Evolutionary conservation across 1,139 yeast genomes (phyloP).

Genomic region (Geotrichum australiense): DNA sequence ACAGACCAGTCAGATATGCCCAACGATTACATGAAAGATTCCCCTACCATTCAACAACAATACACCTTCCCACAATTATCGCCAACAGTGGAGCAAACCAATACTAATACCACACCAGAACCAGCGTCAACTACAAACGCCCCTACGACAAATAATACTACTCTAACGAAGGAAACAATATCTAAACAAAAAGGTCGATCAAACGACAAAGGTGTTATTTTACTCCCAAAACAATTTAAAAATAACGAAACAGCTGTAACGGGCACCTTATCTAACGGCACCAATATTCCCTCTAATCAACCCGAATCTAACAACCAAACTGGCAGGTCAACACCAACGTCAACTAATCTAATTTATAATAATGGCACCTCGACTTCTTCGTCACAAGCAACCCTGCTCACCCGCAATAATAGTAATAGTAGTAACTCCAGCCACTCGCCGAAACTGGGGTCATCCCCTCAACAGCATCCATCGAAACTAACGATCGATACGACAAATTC

Average conservation of each 20-base stretch:
- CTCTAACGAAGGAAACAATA: too few relatives aligned
- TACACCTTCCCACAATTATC: background rate
- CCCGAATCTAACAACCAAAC: background rate
- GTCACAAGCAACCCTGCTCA: too few relatives aligned
- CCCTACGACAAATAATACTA: background rate
- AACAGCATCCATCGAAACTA: conserved; percentile 1
- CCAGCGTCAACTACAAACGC: background rate
- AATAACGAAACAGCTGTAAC: background rate
- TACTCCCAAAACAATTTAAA: conserved; percentile 12
- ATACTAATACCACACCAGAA: conserved; percentile 28
- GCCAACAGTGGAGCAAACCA: background rate
- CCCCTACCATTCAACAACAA: background rate
- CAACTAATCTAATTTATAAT: background rate
- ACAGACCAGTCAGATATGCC: background rate
- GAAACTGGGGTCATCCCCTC: too few relatives aligned
- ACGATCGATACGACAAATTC: conserved; percentile 1
- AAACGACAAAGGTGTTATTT: conserved; percentile 12
- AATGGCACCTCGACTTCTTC: background rate
- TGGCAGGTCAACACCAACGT: background rate
- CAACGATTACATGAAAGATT: background rate
- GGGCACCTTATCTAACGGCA: background rate
- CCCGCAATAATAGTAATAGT: too few relatives aligned
- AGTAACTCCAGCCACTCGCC: too few relatives aligned
- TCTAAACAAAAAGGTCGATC: too few relatives aligned
- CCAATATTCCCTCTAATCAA: background rate